Base-by-base conservation (phyloP, 495 filamentous ascomycete genomes). In the Hyaloscypha hepaticicola region DNA sequence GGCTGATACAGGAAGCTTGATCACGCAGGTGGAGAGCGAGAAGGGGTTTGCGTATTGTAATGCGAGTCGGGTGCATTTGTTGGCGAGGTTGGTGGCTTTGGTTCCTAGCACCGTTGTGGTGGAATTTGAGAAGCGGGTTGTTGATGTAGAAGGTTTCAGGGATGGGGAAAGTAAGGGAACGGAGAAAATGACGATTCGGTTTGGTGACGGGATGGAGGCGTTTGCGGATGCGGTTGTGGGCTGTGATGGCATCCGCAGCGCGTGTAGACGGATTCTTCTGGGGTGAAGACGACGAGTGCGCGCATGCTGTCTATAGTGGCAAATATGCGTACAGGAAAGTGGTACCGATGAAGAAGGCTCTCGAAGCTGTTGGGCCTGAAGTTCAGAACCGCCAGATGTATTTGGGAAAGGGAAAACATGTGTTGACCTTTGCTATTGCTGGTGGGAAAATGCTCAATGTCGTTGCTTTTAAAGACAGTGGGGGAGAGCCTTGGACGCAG, bases 211-310 rank as follows among this genome's bases (percentile, higher is more conserved):
- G 5, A 79, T 63, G 1, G 71, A 61, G 0, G 83, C 72, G 0
- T 68, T 75, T 58, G 80, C 78, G 2, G 81, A 84, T 68, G 72
- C 74, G 45, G n/a, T 85, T 11, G 80, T 87, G 58, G 84, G 79
- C n/a, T 83, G 80, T 66, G 83, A 86, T 66, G 83, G 83, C 1
- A 81, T 86, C 61, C 79, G 77, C 55, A 83, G 82, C 4, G 69
- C 71, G 1, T 73, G 84, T 0, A 76, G 83, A 45, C 6, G 26
- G 75, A 31, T 31, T 78, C 31, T 14, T 84, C 6, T 66, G 80
- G 2, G 72, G 74, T 0, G 25, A 63, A 5, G 72, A 72, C 19
- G 38, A 45, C 4, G 4, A 19, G 55, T 73, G 74, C 0, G 74
- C 76, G 1, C 71, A 78, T 49, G 75, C 81, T 0, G 52, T 70